Percentiles rank a stretch among this genome's conserved stretches.
These are phyloP conservation scores for Symbiotaphrina buchneri DNA, from an alignment of 495 filamentous ascomycete species.

Conservation along the genomic window DNA sequence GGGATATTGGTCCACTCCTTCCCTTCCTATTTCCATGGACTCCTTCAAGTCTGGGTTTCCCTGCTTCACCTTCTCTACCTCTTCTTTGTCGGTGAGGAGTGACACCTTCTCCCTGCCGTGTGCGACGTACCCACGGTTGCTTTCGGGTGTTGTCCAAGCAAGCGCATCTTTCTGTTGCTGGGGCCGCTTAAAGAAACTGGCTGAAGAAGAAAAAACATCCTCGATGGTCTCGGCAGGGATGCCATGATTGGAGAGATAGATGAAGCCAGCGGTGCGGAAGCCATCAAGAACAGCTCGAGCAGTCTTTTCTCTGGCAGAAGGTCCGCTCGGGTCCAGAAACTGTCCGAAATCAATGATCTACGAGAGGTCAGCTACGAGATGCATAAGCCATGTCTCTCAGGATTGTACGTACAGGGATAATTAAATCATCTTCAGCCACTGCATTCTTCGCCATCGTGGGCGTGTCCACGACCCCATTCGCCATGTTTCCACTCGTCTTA, in stretches of 20 bases:
- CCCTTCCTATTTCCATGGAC: constrained; percentile 62
- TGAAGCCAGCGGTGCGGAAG: constrained; percentile 72
- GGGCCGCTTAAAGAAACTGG: constrained; percentile 55
- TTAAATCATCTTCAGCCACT: too few relatives aligned
- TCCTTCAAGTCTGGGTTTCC: constrained; percentile 62
- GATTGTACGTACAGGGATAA: too few relatives aligned
- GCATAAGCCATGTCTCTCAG: too few relatives aligned
- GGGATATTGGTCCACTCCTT: constrained; percentile 37
- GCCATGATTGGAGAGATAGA: constrained; percentile 66
- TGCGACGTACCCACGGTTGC: constrained; percentile 41
- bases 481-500: too few relatives aligned
- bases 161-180: constrained; percentile 43
- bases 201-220: constrained; percentile 45
- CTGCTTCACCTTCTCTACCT: constrained; percentile 33
- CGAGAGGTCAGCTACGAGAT: too few relatives aligned
- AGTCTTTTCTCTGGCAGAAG: too few relatives aligned
- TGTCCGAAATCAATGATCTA: too few relatives aligned
- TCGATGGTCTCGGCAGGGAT: constrained; percentile 37
- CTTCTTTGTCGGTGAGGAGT: constrained; percentile 26
- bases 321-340: too few relatives aligned
- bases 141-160: constrained; percentile 26
- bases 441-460: too few relatives aligned
- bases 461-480: too few relatives aligned
- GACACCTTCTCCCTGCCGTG: constrained; percentile 62
- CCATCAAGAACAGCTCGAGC: constrained; percentile 52